Evolutionary conservation across 345 rosid species (phyloP).

Genomic region (Balakata baccata): DNA sequence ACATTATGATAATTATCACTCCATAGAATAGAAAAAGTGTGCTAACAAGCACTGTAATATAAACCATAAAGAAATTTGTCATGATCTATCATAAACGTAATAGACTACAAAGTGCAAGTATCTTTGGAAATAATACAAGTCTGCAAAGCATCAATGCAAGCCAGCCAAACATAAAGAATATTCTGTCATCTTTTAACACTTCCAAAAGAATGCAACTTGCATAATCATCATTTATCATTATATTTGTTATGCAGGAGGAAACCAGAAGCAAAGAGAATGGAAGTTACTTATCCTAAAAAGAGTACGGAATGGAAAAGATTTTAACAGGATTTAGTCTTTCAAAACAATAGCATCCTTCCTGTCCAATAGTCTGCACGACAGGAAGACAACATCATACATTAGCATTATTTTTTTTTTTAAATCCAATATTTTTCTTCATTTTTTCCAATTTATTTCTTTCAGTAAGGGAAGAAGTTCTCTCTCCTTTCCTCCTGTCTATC

Average conservation of each 20-base stretch:
- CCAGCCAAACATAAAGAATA: not conserved
- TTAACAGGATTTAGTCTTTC: not conserved
- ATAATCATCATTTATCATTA: not conserved
- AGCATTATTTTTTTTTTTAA: not conserved
- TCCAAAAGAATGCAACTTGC: not conserved
- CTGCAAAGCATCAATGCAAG: not conserved
- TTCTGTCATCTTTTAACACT: not conserved
- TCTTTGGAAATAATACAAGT: constrained; percentile 1
- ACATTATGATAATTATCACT: not conserved
- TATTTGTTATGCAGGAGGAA: not conserved
- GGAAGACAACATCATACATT: not conserved
- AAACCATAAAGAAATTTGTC: not conserved
- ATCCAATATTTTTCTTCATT: not conserved
- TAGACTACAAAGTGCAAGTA: not conserved
- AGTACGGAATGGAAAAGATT: not conserved
- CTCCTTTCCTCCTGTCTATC: not conserved
- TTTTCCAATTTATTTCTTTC: not conserved
- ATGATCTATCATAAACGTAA: not conserved
- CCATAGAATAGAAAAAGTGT: not conserved
- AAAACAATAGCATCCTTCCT: not conserved
- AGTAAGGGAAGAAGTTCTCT: not conserved
- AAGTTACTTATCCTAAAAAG: not conserved
- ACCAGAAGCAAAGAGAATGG: not conserved
- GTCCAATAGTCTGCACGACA: not conserved
- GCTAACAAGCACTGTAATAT: not conserved